Base-by-base conservation (phyloP, 2,329 filamentous ascomycete species). In the Nemania diffusa region DNA sequence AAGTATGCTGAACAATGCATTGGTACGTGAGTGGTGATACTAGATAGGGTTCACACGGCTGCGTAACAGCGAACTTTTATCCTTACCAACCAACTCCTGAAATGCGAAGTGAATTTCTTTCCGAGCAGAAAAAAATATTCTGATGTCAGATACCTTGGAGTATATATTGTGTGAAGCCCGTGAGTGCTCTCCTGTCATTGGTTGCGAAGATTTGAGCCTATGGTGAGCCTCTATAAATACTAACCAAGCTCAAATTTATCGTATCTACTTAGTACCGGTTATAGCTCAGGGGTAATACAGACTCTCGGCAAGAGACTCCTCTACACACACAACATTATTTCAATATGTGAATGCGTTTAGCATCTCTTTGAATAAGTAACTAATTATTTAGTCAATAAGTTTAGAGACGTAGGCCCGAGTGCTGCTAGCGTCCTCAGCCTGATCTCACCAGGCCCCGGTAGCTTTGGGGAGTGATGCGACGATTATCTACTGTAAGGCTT, bases 101-200 rank as follows among this genome's bases (percentile, higher is more conserved):
- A 59, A 50, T 58, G 40, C 27, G 34, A 59, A 51, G 52, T 17
- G 6, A 42, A 22, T 27, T 29, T 34, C 15, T 24, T 46, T 65
- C 50, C 42, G 62, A 63, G 27, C 42, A 40, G 59, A 65, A 61
- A 56, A n/a, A 46, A n/a, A 5, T 34, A 42, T 52, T 57, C 44
- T 42, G 50, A 51, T 62, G 52, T 65, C 56, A 68, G 52, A 26
- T 26, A 7, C 32, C 22, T 56, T 26, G 53, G 37, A 44, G 60
- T 62, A 55, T 52, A 46, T 40, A 15, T 52, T 48, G 22, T 29
- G 24, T 44, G 29, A 53, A 57, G 29, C 46, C 37, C 9, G 53
- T 22, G 34, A 53, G 40, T 44, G 20, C 20, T 48, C 24, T 57
- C 27, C 46, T 48, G 27, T 27, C 27, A 67, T 67, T 67, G 57